phyloP scores from a whole-genome alignment of 1,139 yeast species.

The Diutina neorugosa region DNA sequence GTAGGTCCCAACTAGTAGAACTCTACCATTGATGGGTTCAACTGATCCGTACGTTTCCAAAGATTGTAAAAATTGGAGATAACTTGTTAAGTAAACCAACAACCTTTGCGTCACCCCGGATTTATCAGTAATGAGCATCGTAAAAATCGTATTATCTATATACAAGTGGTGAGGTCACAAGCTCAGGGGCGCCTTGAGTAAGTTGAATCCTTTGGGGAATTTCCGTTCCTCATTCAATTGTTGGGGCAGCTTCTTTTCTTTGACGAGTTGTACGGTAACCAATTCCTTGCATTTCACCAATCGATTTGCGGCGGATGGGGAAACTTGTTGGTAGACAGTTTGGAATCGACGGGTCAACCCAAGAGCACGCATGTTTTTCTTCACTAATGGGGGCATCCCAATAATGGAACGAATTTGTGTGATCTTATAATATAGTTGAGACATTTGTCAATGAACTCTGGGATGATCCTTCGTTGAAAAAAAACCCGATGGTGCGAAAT shows the following conservation, averaged over 20 bases:
- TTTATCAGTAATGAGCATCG: background rate
- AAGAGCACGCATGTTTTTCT: constrained; percentile 54
- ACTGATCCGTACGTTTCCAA: too few relatives aligned
- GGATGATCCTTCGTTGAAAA: background rate
- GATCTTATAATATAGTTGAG: constrained; percentile 33
- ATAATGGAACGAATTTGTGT: constrained; percentile 74
- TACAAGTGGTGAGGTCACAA: background rate
- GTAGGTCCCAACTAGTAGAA: too few relatives aligned
- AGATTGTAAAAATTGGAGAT: background rate
- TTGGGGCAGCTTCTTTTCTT: constrained; percentile 32
- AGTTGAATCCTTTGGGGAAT: constrained; percentile 37
- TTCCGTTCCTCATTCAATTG: constrained; percentile 40
- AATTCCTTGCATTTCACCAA: constrained; percentile 76
- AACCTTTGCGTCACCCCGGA: background rate
- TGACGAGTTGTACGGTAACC: constrained; percentile 72
- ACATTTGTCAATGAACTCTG: background rate
- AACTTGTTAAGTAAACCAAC: background rate
- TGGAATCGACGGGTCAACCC: constrained; percentile 72
- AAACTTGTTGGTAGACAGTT: constrained; percentile 59
- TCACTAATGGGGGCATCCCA: constrained; percentile 64
- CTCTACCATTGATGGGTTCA: too few relatives aligned
- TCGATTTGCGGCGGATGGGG: constrained; percentile 78
- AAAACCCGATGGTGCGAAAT: background rate
- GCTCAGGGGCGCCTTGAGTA: constrained; percentile 13
- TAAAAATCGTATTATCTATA: background rate